Conservation (phyloP, 345 rosid species). For the Populus deltoides region DNA sequence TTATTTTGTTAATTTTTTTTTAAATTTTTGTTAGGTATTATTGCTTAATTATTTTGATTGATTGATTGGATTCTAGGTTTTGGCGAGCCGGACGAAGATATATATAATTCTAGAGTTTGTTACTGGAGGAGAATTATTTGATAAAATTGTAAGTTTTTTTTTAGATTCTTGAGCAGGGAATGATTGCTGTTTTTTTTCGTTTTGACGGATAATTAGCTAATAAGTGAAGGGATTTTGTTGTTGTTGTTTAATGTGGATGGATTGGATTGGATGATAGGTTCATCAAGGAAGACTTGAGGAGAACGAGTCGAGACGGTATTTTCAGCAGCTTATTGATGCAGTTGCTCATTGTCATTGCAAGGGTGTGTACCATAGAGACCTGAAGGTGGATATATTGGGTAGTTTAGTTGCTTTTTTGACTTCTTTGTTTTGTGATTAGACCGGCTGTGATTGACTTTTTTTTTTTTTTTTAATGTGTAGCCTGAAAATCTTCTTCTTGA, state of each 20-base stretch:
- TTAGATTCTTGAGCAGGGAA: not conserved
- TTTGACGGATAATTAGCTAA: not conserved
- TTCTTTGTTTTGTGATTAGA: constrained; percentile 8
- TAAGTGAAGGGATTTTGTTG: not conserved
- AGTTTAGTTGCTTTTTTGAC: constrained; percentile 1
- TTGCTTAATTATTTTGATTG: not conserved
- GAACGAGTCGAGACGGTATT: constrained; percentile 66
- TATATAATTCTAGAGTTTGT: constrained; percentile 89
- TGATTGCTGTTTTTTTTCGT: not conserved
- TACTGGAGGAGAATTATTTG: constrained; percentile 81
- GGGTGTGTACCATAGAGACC: constrained; percentile 92
- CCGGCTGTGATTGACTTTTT: constrained; percentile 15
- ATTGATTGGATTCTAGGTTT: constrained; percentile 42
- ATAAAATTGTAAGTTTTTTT: constrained; percentile 66
- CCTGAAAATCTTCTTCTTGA: constrained; percentile 80
- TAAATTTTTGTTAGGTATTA: not conserved
- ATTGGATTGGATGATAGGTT: constrained; percentile 35
- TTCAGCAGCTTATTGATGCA: constrained; percentile 93
- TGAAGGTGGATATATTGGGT: constrained; percentile 49
- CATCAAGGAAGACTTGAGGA: constrained; percentile 66
- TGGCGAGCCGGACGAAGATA: constrained; percentile 71
- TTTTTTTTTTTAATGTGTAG: constrained; percentile 28
- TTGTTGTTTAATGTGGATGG: not conserved
- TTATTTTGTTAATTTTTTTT: not conserved
- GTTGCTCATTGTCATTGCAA: constrained; percentile 79